A percentile compares a stretch with the other conserved stretches of the same genome.
Evolutionary conservation across 192 early-diverging fungal species (phyloP).

Genomic region (Endogone sp.): DNA sequence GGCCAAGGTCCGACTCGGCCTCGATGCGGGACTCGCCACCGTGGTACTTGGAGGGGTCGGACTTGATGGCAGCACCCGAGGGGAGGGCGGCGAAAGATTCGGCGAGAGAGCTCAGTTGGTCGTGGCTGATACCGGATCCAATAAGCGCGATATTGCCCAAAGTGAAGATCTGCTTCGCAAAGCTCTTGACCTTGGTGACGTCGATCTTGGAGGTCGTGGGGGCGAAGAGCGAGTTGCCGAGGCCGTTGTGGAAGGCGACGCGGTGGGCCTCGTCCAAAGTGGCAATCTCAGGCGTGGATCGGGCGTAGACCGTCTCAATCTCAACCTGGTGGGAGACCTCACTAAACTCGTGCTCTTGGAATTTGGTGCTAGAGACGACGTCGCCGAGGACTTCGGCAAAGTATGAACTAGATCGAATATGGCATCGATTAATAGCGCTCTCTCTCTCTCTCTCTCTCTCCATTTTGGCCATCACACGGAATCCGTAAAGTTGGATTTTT

Average conservation of each 20-base stretch:
- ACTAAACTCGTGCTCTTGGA: conserved; percentile 82
- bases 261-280: conserved; percentile 81
- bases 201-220: conserved; percentile 58
- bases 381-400: conserved; percentile 83
- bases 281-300: conserved; percentile 56
- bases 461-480: too few species aligned
- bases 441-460: neutral
- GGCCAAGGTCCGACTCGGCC: conserved; percentile 38
- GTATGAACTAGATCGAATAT: conserved; percentile 38
- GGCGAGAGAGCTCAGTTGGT: conserved; percentile 64
- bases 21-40: conserved; percentile 87
- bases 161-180: conserved; percentile 67
- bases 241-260: conserved; percentile 88
- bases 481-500: too few species aligned
- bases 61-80: conserved; percentile 27
- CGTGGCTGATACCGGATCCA: conserved; percentile 75
- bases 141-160: conserved; percentile 78
- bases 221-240: conserved; percentile 94
- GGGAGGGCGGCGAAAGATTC: conserved; percentile 53
- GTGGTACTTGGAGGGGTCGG: conserved; percentile 60
- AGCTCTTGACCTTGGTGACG: conserved; percentile 67
- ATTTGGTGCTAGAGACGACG: conserved; percentile 76
- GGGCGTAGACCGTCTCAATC: conserved; percentile 63
- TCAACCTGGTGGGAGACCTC: conserved; percentile 58
- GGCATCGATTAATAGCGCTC: too few species aligned